Evolutionary conservation across 139 green algal species (phyloP).

Genomic region (Pedinophyceae sp.): DNA sequence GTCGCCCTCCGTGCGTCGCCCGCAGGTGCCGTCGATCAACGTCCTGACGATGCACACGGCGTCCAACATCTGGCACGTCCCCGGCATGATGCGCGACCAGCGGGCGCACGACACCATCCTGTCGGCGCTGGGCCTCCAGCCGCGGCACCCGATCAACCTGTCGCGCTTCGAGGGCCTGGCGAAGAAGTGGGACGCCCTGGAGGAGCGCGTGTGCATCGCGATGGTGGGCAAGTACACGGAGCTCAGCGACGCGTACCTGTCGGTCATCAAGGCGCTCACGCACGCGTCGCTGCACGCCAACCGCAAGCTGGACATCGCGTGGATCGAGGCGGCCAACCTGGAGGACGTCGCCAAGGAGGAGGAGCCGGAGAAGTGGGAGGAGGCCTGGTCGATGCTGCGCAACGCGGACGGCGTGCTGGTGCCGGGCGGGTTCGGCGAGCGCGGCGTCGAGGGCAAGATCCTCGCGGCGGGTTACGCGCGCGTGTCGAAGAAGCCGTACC

Average conservation of each 20-base stretch:
- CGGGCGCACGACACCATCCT: slow-evolving; percentile 52
- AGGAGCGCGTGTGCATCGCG: slow-evolving; percentile 47
- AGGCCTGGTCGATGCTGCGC: slow-evolving; percentile 30
- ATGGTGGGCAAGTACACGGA: slow-evolving; percentile 97
- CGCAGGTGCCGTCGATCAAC: slow-evolving; percentile 15
- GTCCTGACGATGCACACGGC: slow-evolving; percentile 93
- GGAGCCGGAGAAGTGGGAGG: slow-evolving; percentile 4
- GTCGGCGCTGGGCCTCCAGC: slow-evolving; percentile 41
- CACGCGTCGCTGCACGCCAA: slow-evolving; percentile 81
- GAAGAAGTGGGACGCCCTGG: slow-evolving; percentile 59
- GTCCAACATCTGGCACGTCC: slow-evolving; percentile 96
- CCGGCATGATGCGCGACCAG: slow-evolving; percentile 65
- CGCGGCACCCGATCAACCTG: slow-evolving; percentile 38
- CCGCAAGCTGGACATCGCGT: slow-evolving; percentile 71
- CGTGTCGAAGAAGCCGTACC: slow-evolving; percentile 61
- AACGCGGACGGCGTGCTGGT: slow-evolving; percentile 81
- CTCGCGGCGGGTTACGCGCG: slow-evolving; percentile 75
- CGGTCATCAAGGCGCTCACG: slow-evolving; percentile 90
- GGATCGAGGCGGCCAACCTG: slow-evolving; percentile 80
- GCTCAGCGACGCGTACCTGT: slow-evolving; percentile 87
- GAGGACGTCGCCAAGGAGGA: slow-evolving; percentile 32
- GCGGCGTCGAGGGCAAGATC: slow-evolving; percentile 88
- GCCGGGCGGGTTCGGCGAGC: slow-evolving; percentile 81
- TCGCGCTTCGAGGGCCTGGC: slow-evolving; percentile 48
- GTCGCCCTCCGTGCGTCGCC: too few species aligned